Conservation (phyloP, 257 asterid genomes). For the Solanum acaule region DNA sequence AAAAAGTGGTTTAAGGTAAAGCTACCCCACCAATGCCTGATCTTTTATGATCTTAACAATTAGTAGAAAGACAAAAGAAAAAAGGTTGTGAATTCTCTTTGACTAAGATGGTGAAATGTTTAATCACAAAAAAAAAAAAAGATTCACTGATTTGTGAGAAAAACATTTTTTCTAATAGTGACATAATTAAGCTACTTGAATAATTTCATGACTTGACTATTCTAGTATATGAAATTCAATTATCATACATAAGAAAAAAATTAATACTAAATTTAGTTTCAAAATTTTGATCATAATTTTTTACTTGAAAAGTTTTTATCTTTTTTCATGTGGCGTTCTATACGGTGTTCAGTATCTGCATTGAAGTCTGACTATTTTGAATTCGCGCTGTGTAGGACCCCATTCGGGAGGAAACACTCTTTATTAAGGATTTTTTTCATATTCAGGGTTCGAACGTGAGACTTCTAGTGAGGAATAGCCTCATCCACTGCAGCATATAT, state of each 20-base stretch:
- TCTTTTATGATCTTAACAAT: background rate
- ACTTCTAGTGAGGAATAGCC: too few species aligned
- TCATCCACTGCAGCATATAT: too few species aligned
- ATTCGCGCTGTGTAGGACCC: too few species aligned
- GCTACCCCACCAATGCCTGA: constrained; percentile 12
- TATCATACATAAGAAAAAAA: background rate
- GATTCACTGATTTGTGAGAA: too few species aligned
- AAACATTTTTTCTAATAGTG: too few species aligned
- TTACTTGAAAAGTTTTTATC: too few species aligned
- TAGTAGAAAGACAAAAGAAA: background rate
- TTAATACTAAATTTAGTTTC: background rate
- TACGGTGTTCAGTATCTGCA: too few species aligned
- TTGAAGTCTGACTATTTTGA: too few species aligned
- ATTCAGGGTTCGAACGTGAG: too few species aligned
- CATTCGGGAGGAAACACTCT: too few species aligned
- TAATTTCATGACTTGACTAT: background rate
- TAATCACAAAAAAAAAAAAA: background rate
- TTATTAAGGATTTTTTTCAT: too few species aligned
- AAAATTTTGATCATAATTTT: background rate
- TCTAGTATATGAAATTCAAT: background rate
- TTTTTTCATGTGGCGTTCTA: too few species aligned
- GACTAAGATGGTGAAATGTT: background rate
- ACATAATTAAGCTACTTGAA: background rate
- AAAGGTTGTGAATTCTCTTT: background rate
- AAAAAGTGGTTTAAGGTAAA: constrained; percentile 22